Base-by-base conservation (phyloP, 306 rosid species). In the Prunus mira region DNA sequence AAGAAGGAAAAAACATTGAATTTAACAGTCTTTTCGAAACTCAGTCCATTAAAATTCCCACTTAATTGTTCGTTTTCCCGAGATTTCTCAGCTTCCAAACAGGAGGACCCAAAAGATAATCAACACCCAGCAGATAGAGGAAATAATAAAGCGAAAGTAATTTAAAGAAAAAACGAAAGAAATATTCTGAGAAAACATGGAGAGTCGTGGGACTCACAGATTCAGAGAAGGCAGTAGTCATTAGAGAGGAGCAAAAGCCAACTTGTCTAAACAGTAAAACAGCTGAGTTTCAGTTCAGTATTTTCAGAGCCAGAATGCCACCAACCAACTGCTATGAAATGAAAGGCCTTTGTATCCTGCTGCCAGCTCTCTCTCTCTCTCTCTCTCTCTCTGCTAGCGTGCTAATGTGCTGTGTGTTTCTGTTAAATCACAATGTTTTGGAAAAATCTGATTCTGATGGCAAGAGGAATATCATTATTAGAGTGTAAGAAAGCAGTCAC, bases 171-270 rank as follows among this genome's bases (percentile, higher is more conserved):
- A 54, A 71, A 2, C 43, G 50, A 20, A 65, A 72, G 27, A 28
- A 55, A 52, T 46, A 13, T 38, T 46, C 57, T 5, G 1, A n/a
- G 65, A 30, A 20, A 67, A 58, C n/a, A 46, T 4, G 19, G 45
- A 41, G 72, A 45, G 45, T 9, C 41, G 78, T 3, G 65, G 49
- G 54, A 87, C 89, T 87, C 70, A 81, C 76, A 38, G 88, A 72
- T 34, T 78, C 68, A 71, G 74, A 83, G 80, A 54, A 77, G 52
- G 69, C 3, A 10, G 74, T 74, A 12, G 75, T 73, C 87, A 83
- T 85, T 84, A 67, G 78, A 79, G 76, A 57, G 63, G 61, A 67
- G 54, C 60, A 74, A 45, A 79, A 65, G 30, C 75, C 75, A 73
- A 3, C 75, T 76, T 57, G 56, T 19, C 47, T 43, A 22, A 32